phyloP scores from a whole-genome alignment of 2,329 filamentous ascomycete genomes.

The Diplodia mutila region DNA sequence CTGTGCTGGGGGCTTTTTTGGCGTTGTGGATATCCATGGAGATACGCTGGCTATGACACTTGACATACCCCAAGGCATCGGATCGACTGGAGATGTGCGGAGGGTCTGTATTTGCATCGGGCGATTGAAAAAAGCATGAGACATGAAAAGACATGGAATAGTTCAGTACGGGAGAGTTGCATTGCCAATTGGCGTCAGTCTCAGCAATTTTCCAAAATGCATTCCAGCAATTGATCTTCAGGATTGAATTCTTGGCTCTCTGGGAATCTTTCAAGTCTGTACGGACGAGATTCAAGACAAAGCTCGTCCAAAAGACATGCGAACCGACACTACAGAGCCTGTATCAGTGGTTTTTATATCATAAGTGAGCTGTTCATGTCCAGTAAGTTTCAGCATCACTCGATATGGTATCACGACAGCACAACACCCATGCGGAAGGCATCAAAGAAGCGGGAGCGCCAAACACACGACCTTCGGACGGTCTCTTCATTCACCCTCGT shows the following conservation, averaged over 20 bases:
- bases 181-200: not conserved
- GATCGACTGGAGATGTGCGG: not conserved
- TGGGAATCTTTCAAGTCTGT: not conserved
- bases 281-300: not conserved
- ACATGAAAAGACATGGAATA: not conserved
- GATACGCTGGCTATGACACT: not conserved
- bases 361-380: not conserved
- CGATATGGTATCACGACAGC: not conserved
- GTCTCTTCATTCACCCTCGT: constrained; percentile 17
- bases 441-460: not conserved
- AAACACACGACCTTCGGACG: constrained; percentile 11
- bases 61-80: not conserved
- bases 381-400: not conserved
- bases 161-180: not conserved
- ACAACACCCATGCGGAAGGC: not conserved
- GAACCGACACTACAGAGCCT: not conserved
- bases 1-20: not conserved
- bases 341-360: not conserved
- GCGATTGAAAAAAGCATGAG: not conserved
- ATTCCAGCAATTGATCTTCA: not conserved
- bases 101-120: not conserved
- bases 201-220: not conserved
- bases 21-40: not conserved
- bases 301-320: not conserved
- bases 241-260: no score